A percentile compares a stretch with the other conserved stretches of the same genome.
phyloP scores from a whole-genome alignment of 441 rosid genomes.

The Euphorbia celastroides region DNA sequence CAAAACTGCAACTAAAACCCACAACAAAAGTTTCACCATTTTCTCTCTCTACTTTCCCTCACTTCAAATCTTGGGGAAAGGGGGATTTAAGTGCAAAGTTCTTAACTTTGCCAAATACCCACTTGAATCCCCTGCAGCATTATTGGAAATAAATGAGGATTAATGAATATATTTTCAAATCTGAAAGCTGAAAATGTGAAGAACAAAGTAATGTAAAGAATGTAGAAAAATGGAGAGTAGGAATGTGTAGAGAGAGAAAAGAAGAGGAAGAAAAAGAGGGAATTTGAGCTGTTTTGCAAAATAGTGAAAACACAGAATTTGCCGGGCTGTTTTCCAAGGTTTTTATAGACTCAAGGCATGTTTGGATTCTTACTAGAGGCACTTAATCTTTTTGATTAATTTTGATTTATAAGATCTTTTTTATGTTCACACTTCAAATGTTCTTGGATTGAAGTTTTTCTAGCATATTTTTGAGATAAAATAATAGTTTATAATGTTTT shows the following conservation, averaged over 20 bases:
- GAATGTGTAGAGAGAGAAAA: not conserved
- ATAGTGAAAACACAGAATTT: conserved; percentile 16
- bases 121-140: conserved; percentile 1
- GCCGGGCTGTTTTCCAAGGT: conserved; percentile 40
- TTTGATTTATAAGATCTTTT: no score
- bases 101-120: not conserved
- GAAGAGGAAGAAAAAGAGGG: not conserved
- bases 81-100: not conserved
- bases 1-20: conserved; percentile 31
- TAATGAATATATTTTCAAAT: not conserved
- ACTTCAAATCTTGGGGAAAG: conserved; percentile 18
- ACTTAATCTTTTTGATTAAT: no score
- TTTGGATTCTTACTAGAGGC: conserved; percentile 23
- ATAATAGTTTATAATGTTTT: no score
- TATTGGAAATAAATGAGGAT: not conserved
- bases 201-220: not conserved
- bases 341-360: conserved; percentile 19
- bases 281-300: conserved; percentile 11
- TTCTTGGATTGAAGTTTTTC: no score
- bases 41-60: not conserved
- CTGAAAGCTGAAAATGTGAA: not conserved
- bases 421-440: no score
- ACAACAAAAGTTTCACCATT: conserved; percentile 30
- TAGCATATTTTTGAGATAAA: no score
- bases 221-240: not conserved